Conservation (phyloP, 495 filamentous ascomycete species). For the Hyaloscypha variabilis region DNA sequence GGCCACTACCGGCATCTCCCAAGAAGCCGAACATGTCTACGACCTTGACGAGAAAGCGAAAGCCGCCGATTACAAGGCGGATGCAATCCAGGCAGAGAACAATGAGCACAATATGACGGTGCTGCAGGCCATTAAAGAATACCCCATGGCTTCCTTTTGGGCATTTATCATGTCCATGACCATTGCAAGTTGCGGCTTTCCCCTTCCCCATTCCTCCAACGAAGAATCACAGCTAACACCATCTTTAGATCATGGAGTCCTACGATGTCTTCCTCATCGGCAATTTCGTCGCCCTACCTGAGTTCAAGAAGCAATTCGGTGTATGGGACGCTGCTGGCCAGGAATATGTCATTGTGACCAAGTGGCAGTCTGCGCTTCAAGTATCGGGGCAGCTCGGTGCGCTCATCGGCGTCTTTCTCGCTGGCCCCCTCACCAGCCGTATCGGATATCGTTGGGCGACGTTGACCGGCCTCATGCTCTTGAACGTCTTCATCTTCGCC, state of each 20-base stretch:
- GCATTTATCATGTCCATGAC: conserved; percentile 55
- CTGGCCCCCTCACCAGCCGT: conserved; percentile 47
- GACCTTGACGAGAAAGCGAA: conserved; percentile 21
- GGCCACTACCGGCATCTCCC: not conserved
- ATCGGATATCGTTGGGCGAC: conserved; percentile 50
- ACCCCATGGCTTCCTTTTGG: conserved; percentile 51
- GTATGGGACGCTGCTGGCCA: conserved; percentile 48
- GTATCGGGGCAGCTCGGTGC: conserved; percentile 67
- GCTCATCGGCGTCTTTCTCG: conserved; percentile 69
- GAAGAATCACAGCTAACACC: conserved; percentile 15
- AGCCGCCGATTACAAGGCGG: conserved; percentile 16
- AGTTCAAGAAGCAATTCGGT: conserved; percentile 36
- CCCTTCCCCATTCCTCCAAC: not conserved
- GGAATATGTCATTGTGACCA: conserved; percentile 62
- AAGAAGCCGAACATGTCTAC: conserved; percentile 20
- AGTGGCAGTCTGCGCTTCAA: conserved; percentile 76
- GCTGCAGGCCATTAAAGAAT: conserved; percentile 47
- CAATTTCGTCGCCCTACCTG: conserved; percentile 37
- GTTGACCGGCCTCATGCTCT: conserved; percentile 42
- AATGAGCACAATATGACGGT: conserved; percentile 46
- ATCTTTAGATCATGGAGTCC: conserved; percentile 44
- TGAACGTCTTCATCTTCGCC: conserved; percentile 49
- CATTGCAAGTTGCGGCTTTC: conserved; percentile 44
- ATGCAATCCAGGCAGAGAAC: conserved; percentile 26
- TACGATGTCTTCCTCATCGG: conserved; percentile 43